These are phyloP conservation scores for Lipomyces starkeyi DNA, from an alignment of 805 yeast species.

Conservation along the genomic window DNA sequence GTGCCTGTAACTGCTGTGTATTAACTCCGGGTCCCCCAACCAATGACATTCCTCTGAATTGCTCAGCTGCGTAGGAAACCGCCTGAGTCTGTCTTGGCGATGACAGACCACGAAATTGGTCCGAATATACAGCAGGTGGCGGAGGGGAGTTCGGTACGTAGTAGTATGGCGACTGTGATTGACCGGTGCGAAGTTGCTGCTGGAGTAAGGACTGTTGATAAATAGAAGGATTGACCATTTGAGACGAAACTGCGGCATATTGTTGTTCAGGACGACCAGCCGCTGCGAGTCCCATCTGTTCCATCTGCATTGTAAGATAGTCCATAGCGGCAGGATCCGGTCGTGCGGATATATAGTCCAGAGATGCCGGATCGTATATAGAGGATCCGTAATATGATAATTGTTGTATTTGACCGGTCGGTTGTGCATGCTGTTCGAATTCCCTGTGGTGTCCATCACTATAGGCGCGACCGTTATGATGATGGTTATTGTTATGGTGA, in stretches of 20 bases:
- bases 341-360: neutral
- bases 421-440: neutral
- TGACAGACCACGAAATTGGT: slow-evolving; percentile 11
- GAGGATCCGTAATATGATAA: slow-evolving; percentile 1
- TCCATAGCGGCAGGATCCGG: slow-evolving; percentile 17
- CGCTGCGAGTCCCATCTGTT: slow-evolving; percentile 12
- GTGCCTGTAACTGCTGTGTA: slow-evolving; percentile 9
- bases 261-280: neutral
- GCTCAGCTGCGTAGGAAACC: slow-evolving; percentile 2
- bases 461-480: neutral
- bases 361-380: neutral
- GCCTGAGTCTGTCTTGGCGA: slow-evolving; percentile 8
- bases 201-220: slow-evolving; percentile 24
- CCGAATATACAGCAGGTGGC: slow-evolving; percentile 13
- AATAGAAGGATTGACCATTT: slow-evolving; percentile 8
- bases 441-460: slow-evolving; percentile 6
- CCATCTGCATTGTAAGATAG: slow-evolving; percentile 21
- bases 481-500: neutral
- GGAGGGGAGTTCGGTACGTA: slow-evolving; percentile 15
- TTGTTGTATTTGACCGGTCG: slow-evolving; percentile 1
- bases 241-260: slow-evolving; percentile 3
- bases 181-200: slow-evolving; percentile 10
- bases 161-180: slow-evolving; percentile 10
- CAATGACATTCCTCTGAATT: slow-evolving; percentile 9
- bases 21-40: slow-evolving; percentile 6